Conservation (phyloP, 108 stramenopile species). For the Nitzschia inconspicua region DNA sequence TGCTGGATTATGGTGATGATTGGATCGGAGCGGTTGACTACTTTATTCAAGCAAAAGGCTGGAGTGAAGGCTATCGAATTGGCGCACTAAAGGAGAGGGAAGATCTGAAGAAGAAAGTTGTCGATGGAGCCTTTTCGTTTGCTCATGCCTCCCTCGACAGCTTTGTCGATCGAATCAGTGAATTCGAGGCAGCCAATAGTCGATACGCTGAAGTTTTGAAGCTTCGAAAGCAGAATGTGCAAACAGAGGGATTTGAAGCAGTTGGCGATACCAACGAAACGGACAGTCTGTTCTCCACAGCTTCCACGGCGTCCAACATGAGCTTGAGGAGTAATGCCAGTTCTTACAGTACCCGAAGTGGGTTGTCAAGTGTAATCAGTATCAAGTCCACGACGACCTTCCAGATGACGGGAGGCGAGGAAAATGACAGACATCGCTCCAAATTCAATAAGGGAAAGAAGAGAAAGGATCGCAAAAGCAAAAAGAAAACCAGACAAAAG, state of each 20-base stretch:
- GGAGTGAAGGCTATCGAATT: conserved; percentile 67
- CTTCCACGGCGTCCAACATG: conserved; percentile 57
- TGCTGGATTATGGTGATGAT: conserved; percentile 76
- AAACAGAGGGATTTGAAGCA: conserved; percentile 27
- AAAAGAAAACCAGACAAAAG: conserved; percentile 38
- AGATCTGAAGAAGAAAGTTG: conserved; percentile 57
- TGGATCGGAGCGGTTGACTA: conserved; percentile 64
- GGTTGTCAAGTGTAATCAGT: conserved; percentile 71
- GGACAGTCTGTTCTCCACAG: conserved; percentile 75
- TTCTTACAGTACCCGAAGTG: conserved; percentile 41
- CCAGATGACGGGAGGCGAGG: conserved; percentile 60
- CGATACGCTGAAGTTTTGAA: conserved; percentile 62
- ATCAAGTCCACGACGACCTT: conserved; percentile 65
- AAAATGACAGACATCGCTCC: conserved; percentile 67
- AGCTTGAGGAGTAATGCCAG: conserved; percentile 65
- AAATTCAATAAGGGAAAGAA: conserved; percentile 85
- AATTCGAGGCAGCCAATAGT: conserved; percentile 46
- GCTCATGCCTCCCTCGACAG: conserved; percentile 56
- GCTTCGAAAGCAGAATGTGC: conserved; percentile 66
- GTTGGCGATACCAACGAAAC: conserved; percentile 30
- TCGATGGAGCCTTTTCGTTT: conserved; percentile 53
- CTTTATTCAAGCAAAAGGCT: conserved; percentile 61
- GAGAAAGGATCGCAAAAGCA: conserved; percentile 59
- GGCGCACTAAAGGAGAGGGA: conserved; percentile 33
- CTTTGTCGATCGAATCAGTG: conserved; percentile 50